Conservation (phyloP, 805 yeast genomes). For the Lipomyces mesembrius region DNA sequence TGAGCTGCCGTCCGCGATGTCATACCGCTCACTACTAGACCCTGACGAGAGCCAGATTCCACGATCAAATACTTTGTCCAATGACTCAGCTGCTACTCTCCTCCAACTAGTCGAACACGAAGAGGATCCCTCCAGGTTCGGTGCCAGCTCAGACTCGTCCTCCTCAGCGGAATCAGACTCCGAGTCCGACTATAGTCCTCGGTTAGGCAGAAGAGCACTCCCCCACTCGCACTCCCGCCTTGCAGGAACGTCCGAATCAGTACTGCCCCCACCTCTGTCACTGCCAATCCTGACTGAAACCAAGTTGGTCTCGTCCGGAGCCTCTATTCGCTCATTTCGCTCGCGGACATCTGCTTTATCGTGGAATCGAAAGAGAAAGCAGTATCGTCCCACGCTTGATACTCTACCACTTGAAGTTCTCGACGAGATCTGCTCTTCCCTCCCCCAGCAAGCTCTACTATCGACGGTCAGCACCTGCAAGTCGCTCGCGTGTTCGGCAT, state of each 20-base stretch:
- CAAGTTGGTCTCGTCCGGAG: constrained; percentile 27
- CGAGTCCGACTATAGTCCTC: constrained; percentile 12
- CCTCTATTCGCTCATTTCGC: constrained; percentile 34
- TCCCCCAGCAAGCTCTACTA: constrained; percentile 52
- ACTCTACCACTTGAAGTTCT: constrained; percentile 43
- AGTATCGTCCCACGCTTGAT: constrained; percentile 31
- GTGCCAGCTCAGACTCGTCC: constrained; percentile 19
- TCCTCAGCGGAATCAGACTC: constrained; percentile 21
- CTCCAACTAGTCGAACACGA: constrained; percentile 11
- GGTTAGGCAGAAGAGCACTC: background rate
- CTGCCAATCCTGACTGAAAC: constrained; percentile 13
- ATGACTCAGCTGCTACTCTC: constrained; percentile 3
- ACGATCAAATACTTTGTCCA: background rate
- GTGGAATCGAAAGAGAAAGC: constrained; percentile 13
- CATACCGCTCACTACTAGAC: constrained; percentile 30
- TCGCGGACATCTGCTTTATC: constrained; percentile 27
- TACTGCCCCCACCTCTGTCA: constrained; percentile 26
- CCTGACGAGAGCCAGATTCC: constrained; percentile 5
- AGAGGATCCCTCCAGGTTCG: constrained; percentile 2
- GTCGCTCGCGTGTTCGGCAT: constrained; percentile 30
- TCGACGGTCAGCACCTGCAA: constrained; percentile 52
- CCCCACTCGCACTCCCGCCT: background rate
- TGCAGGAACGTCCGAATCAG: constrained; percentile 11
- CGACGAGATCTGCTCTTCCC: constrained; percentile 36
- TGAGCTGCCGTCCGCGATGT: constrained; percentile 9